Base-by-base conservation (phyloP, 176 grass and related monocot species). In the Guadua angustifolia region DNA sequence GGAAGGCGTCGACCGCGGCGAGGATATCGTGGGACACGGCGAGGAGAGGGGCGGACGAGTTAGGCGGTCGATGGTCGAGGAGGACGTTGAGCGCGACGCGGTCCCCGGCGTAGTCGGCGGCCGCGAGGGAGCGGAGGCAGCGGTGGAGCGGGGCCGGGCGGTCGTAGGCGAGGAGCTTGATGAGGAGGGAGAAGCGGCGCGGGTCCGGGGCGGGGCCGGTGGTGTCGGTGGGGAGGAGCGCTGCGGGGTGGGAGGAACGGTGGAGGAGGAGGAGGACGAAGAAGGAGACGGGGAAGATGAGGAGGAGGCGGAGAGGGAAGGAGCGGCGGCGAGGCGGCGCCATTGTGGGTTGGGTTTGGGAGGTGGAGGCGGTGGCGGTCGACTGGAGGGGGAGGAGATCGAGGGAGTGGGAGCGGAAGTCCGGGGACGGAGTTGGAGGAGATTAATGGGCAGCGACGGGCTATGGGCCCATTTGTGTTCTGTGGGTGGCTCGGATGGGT, bases 101-200 rank as follows among this genome's bases (percentile, higher is more conserved):
- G 86, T 98, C 93, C 45, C 89, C 89, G 12, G 46, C 87, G 78
- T 98, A 98, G 56, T 95, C 77, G 21, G 96, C 96, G 47, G 89
- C 82, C 21, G 83, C 76, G 21, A 98, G 93, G 77, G 95, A 98
- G 69, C 69, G 87, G 50, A 98, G 91, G 87, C 95, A 98, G 72
- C 95, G 93, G 56, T 79, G 89, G 44, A 98, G 83, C 18, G 95
- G 80, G 4, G 14, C 85, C 26, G 89, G 91, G 22, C 96, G 91
- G 74, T 95, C 88, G 91, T 89, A 49, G 46, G 46, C 46, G 46
- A 49, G 46, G 13, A 49, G 46, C 46, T 66, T 95, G 84, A 95
- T 83, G 75, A 90, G 47, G 83, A 98, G 85, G 53, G 89, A 87
- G 83, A 95, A 93, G 75, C 88, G 85, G 76, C 24, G 39, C 65